Evolutionary conservation across 192 early-diverging fungal species (phyloP).

Genomic region (Funneliformis geosporum): DNA sequence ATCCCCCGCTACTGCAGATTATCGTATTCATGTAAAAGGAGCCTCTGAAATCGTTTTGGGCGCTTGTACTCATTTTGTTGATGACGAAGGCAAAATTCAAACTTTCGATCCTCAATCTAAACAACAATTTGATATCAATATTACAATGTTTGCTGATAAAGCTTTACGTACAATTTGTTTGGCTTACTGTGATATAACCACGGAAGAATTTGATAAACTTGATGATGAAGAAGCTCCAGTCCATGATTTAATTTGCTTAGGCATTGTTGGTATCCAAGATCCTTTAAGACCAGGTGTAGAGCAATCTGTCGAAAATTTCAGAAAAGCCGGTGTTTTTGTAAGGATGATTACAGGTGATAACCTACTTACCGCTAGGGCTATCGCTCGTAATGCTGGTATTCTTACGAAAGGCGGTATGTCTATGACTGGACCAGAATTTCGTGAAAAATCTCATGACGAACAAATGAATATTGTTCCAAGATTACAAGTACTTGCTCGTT

Average conservation of each 20-base stretch:
- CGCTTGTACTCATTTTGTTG: conserved; percentile 61
- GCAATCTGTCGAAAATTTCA: conserved; percentile 76
- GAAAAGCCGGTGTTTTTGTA: conserved; percentile 82
- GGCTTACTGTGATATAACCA: conserved; percentile 61
- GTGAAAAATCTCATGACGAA: conserved; percentile 63
- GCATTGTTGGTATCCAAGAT: conserved; percentile 86
- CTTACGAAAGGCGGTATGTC: conserved; percentile 72
- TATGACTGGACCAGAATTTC: conserved; percentile 80
- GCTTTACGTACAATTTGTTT: conserved; percentile 78
- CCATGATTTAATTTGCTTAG: conserved; percentile 60
- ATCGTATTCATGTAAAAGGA: conserved; percentile 73
- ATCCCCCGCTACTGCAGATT: conserved; percentile 31
- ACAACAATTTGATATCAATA: conserved; percentile 49
- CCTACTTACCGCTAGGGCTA: conserved; percentile 85
- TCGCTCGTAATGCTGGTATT: conserved; percentile 88
- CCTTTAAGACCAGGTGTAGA: conserved; percentile 80
- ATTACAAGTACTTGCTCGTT: conserved; percentile 85
- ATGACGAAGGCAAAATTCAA: conserved; percentile 50
- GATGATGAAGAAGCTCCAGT: conserved; percentile 58
- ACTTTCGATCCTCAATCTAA: conserved; percentile 48
- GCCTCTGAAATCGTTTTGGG: conserved; percentile 79
- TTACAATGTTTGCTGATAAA: conserved; percentile 61
- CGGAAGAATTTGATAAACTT: conserved; percentile 48
- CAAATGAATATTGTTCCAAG: conserved; percentile 66
- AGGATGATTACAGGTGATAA: conserved; percentile 91